Base-by-base conservation (phyloP, 2,329 filamentous ascomycete genomes). In the Pezicula rhizophila region DNA sequence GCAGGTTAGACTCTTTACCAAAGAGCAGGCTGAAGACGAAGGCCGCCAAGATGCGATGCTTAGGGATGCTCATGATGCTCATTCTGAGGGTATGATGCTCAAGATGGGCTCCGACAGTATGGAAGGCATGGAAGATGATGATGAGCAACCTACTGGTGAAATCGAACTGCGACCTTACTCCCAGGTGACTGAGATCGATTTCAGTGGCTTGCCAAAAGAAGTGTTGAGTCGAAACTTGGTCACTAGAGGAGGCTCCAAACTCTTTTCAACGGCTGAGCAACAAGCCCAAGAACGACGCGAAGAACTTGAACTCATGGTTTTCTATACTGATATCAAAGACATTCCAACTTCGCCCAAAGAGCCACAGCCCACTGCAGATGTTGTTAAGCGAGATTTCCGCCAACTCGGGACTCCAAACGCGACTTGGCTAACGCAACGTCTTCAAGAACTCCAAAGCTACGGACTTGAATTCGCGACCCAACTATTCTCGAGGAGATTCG, bases 61-160 rank as follows among this genome's bases (percentile, higher is more conserved):
- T 37, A 80, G 80, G 43, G 85, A 90, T 64, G 84, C 84, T 4
- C 78, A 78, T 26, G 86, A 90, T 62, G 84, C 88, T 59, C 81
- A 82, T 44, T 82, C 81, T 5, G 87, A 88, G 60, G 84, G 87
- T 43, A 82, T 85, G 72, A 81, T 85, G 57, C 69, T 84, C 46
- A 84, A 82, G 58, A 73, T 76, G 54, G 69, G 73, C 7, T 52
- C 53, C 14, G 72, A 73, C 25, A 70, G 74, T 40, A 77, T 80
- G 2, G 77, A 83, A 10, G 75, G 79, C 8, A 79, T 85, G 1
- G 70, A 75, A 0, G 77, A 79, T 20, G 77, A 64, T 34, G 63
- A 65, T n/a, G 54, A 55, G 44, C 54, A 60, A 31, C 50, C 56
- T 28, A 49, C 44, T 35, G 58, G 56, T 17, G 50, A 80, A 47